phyloP scores from a whole-genome alignment of 305 asterid genomes.

The Fraxinus angustifolia region DNA sequence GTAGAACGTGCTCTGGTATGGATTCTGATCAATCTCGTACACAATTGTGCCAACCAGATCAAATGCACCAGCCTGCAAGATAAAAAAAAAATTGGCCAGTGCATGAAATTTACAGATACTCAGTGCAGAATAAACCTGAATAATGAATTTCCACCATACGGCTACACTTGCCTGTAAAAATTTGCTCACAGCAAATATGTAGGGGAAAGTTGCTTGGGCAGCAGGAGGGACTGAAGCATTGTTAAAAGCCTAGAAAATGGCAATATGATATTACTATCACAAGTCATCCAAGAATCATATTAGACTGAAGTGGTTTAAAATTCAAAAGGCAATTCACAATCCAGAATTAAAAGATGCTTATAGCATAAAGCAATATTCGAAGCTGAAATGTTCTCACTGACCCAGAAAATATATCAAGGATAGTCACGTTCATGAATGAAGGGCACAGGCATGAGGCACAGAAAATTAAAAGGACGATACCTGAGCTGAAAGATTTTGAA shows the following conservation, averaged over 20 bases:
- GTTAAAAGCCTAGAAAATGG: slow-evolving; percentile 55
- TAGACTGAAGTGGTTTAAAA: slow-evolving; percentile 2
- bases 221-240: slow-evolving; percentile 89
- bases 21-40: slow-evolving; percentile 76
- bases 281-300: slow-evolving; percentile 8
- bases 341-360: neutral
- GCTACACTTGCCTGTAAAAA: slow-evolving; percentile 72
- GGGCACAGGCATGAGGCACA: slow-evolving; percentile 1
- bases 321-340: neutral
- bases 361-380: slow-evolving; percentile 8
- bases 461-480: slow-evolving; percentile 36
- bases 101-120: neutral
- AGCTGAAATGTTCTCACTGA: neutral
- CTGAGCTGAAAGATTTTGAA: slow-evolving; percentile 88
- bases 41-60: slow-evolving; percentile 86
- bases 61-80: slow-evolving; percentile 76
- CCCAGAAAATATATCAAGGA: neutral
- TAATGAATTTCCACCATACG: neutral
- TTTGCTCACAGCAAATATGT: slow-evolving; percentile 84
- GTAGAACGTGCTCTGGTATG: slow-evolving; percentile 77
- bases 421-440: neutral
- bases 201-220: slow-evolving; percentile 85
- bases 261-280: slow-evolving; percentile 17
- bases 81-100: neutral
- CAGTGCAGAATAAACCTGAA: slow-evolving; percentile 5